A percentile compares a stretch with the other conserved stretches of the same genome.
Conservation (phyloP, 2,329 filamentous ascomycete genomes). For the Cercospora sp. region DNA sequence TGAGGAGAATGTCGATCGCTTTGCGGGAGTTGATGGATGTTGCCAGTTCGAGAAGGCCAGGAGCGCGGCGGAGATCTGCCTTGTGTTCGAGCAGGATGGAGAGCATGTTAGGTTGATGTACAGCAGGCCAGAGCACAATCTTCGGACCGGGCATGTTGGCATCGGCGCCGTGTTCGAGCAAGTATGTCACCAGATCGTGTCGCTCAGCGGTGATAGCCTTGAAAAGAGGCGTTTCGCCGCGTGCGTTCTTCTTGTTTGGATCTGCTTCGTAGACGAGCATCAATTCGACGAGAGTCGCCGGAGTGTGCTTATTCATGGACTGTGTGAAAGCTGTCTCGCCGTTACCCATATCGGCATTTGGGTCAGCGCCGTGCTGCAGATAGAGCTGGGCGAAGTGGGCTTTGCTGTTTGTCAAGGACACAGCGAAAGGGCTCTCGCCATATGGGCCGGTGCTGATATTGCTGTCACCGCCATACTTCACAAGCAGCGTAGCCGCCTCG, state of each 20-base stretch:
- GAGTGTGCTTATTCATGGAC: slow-evolving; percentile 60
- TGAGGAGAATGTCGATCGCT: slow-evolving; percentile 61
- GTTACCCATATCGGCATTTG: slow-evolving; percentile 53
- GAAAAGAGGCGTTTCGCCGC: slow-evolving; percentile 65
- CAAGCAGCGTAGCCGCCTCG: slow-evolving; percentile 59
- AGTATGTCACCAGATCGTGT: slow-evolving; percentile 55
- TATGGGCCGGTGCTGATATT: slow-evolving; percentile 55
- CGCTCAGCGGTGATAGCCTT: slow-evolving; percentile 60
- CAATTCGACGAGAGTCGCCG: slow-evolving; percentile 57
- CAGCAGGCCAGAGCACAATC: slow-evolving; percentile 65
- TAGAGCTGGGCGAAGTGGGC: slow-evolving; percentile 60
- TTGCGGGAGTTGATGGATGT: slow-evolving; percentile 63
- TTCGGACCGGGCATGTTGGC: slow-evolving; percentile 60
- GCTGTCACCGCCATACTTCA: slow-evolving; percentile 65
- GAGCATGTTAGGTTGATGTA: slow-evolving; percentile 59
- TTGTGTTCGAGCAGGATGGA: slow-evolving; percentile 56
- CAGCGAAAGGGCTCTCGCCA: slow-evolving; percentile 57
- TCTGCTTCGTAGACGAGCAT: slow-evolving; percentile 62
- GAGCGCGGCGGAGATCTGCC: slow-evolving; percentile 59
- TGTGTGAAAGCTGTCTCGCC: slow-evolving; percentile 63
- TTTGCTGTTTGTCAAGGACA: slow-evolving; percentile 54
- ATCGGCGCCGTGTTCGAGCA: slow-evolving; percentile 62
- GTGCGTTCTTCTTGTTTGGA: slow-evolving; percentile 59
- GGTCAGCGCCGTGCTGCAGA: slow-evolving; percentile 62
- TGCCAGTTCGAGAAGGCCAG: slow-evolving; percentile 67